Evolutionary conservation across 1,284 basidiomycete species (phyloP).

Genomic region (Agroathelia rolfsii): DNA sequence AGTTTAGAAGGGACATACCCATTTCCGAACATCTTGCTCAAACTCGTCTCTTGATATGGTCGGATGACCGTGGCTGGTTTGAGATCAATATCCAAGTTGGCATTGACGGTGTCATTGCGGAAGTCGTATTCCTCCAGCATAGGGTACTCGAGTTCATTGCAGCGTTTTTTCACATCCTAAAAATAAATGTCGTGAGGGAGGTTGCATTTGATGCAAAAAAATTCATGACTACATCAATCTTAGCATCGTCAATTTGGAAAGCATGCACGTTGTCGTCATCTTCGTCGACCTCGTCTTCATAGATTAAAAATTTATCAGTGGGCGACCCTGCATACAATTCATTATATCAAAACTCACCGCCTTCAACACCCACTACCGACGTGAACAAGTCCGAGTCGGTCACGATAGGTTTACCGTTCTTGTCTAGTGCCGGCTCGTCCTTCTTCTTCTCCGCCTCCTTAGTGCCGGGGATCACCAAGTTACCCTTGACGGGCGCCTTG

Average conservation of each 20-base stretch:
- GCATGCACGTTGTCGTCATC: constrained; percentile 93
- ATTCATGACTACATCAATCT: constrained; percentile 66
- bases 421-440: constrained; percentile 34
- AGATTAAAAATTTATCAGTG: constrained; percentile 7
- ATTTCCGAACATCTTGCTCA: constrained; percentile 99
- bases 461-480: constrained; percentile 80
- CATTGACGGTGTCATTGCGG: constrained; percentile 88
- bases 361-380: constrained; percentile 86
- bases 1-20: constrained; percentile 42
- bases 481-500: constrained; percentile 73
- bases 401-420: constrained; percentile 21
- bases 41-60: constrained; percentile 93
- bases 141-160: constrained; percentile 90
- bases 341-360: constrained; percentile 40
- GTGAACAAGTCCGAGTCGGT: constrained; percentile 73
- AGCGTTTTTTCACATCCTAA: constrained; percentile 86
- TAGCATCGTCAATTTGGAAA: constrained; percentile 86
- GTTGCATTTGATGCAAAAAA: constrained; percentile 5
- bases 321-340: constrained; percentile 2
- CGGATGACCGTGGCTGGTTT: constrained; percentile 94
- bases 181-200: constrained; percentile 7
- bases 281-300: constrained; percentile 86
- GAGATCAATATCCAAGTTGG: constrained; percentile 92
- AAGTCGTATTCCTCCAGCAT: constrained; percentile 99
- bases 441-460: constrained; percentile 61